Evolutionary conservation across 257 asterid species (phyloP).

Genomic region (Jacaranda mimosifolia): DNA sequence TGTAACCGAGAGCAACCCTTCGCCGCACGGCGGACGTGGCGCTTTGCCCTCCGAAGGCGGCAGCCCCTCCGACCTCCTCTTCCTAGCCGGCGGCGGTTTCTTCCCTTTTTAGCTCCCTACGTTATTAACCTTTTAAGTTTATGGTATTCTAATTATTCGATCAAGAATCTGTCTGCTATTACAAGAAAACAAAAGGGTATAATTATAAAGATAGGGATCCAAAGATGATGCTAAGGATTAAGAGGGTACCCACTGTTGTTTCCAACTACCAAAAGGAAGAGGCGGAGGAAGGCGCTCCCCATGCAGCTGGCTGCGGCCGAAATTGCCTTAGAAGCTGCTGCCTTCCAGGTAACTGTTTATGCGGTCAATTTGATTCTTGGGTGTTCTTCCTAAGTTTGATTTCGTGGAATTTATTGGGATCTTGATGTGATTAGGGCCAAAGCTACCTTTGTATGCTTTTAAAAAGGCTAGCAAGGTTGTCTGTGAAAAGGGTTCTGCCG

Average conservation of each 20-base stretch:
- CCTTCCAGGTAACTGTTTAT: constrained; percentile 61
- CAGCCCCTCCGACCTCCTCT: constrained; percentile 95
- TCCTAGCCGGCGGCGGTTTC: constrained; percentile 97
- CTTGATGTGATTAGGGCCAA: constrained; percentile 58
- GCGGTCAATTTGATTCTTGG: neutral
- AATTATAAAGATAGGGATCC: neutral
- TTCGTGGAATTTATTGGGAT: constrained; percentile 25
- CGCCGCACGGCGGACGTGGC: constrained; percentile 99
- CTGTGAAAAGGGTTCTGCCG: constrained; percentile 43
- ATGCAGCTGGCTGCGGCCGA: constrained; percentile 71
- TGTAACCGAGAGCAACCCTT: constrained; percentile 75
- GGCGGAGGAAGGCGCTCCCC: constrained; percentile 58
- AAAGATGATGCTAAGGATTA: constrained; percentile 70
- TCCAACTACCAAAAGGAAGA: constrained; percentile 90
- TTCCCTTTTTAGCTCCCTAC: constrained; percentile 3
- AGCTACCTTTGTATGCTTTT: constrained; percentile 81
- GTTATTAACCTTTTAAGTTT: neutral
- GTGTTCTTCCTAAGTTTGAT: neutral
- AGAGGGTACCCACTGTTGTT: constrained; percentile 87
- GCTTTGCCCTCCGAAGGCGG: constrained; percentile 99
- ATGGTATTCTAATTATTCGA: neutral
- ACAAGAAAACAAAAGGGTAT: neutral
- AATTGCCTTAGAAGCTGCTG: constrained; percentile 85
- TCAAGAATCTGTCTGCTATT: neutral
- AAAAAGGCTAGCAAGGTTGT: constrained; percentile 48